These are phyloP conservation scores for Daldinia concentrica DNA, from an alignment of 495 filamentous ascomycete genomes.

Conservation along the genomic window DNA sequence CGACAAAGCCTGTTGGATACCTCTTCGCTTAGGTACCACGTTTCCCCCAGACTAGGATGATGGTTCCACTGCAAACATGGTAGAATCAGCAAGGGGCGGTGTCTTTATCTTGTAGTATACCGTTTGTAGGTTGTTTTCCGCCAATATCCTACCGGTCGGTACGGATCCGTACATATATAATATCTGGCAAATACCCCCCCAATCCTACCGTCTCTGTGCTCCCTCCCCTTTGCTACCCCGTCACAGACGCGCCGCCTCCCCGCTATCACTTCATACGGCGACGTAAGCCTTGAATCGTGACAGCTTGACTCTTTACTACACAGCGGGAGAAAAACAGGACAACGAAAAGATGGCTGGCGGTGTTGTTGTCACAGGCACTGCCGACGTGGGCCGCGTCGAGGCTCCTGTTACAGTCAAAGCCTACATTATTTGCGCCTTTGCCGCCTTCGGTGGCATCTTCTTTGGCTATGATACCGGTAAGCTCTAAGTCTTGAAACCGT, in stretches of 20 bases:
- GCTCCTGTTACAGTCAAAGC: slow-evolving; percentile 71
- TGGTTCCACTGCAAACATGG: slow-evolving; percentile 23
- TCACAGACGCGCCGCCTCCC: slow-evolving; percentile 26
- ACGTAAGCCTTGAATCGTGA: slow-evolving; percentile 32
- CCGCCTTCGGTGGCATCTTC: slow-evolving; percentile 68
- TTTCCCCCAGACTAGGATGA: slow-evolving; percentile 33
- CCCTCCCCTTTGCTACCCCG: slow-evolving; percentile 33
- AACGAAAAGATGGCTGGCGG: slow-evolving; percentile 50
- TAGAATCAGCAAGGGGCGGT: slow-evolving; percentile 27
- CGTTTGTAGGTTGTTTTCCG: slow-evolving; percentile 34
- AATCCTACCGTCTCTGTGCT: slow-evolving; percentile 32
- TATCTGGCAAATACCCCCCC: slow-evolving; percentile 38
- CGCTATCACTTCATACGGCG: slow-evolving; percentile 26
- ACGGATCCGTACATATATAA: slow-evolving; percentile 35
- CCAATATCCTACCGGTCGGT: slow-evolving; percentile 26
- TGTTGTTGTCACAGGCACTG: slow-evolving; percentile 47
- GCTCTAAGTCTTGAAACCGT: slow-evolving; percentile 40
- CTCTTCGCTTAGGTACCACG: slow-evolving; percentile 31
- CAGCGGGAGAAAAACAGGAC: slow-evolving; percentile 27
- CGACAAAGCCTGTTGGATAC: slow-evolving; percentile 9
- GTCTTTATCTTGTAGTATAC: slow-evolving; percentile 29
- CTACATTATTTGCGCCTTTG: slow-evolving; percentile 67
- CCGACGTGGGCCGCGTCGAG: slow-evolving; percentile 57
- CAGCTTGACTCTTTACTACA: slow-evolving; percentile 24
- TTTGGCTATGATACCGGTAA: slow-evolving; percentile 68